Percentiles rank a stretch among this genome's conserved stretches.
These are phyloP conservation scores for Gnetum montanum DNA, from an alignment of 75 land plant genomes.

Conservation along the genomic window DNA sequence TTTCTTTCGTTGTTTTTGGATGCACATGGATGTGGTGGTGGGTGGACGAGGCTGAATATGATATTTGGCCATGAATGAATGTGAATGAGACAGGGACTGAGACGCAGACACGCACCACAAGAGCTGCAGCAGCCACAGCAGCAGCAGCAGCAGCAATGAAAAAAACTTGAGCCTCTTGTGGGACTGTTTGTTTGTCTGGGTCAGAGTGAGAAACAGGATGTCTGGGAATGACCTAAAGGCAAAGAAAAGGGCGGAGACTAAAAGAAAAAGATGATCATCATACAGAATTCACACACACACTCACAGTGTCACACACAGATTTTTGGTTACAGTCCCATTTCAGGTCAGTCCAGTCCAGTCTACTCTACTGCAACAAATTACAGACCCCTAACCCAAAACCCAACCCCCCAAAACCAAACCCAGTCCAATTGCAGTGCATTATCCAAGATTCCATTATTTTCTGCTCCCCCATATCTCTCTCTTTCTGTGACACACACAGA, in stretches of 20 bases:
- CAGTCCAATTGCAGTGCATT: neutral
- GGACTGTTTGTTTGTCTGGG: constrained; percentile 7
- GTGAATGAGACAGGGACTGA: neutral
- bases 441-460: neutral
- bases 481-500: too few species aligned
- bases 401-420: too few species aligned
- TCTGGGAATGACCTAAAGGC: neutral
- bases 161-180: too few species aligned
- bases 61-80: too few species aligned
- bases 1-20: too few species aligned
- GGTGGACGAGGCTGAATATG: too few species aligned
- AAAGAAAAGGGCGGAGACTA: too few species aligned
- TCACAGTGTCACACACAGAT: neutral
- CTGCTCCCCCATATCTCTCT: neutral
- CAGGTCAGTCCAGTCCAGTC: constrained; percentile 1
- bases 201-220: constrained; percentile 1
- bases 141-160: too few species aligned
- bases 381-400: too few species aligned
- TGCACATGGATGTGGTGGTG: too few species aligned
- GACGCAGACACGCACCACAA: constrained; percentile 7
- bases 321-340: neutral
- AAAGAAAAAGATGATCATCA: too few species aligned
- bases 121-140: neutral
- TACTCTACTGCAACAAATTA: constrained; percentile 5
- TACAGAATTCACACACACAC: too few species aligned